Evolutionary conservation across 2,329 filamentous ascomycete species (phyloP).

Genomic region (Fusarium ambrosium): DNA sequence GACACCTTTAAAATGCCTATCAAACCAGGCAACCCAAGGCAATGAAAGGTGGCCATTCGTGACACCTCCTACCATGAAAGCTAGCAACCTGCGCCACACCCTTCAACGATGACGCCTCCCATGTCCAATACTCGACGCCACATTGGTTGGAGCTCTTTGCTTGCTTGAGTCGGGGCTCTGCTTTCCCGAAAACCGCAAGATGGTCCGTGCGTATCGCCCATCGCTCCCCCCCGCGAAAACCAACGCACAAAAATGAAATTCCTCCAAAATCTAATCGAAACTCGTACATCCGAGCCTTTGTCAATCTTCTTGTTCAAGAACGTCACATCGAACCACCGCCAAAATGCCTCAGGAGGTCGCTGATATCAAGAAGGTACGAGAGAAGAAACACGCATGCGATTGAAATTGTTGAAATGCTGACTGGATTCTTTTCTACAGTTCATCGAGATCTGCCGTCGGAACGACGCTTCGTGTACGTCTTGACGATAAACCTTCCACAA

Average conservation of each 20-base stretch:
- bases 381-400: constrained; percentile 9
- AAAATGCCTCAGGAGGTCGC: constrained; percentile 98
- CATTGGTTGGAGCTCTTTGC: constrained; percentile 14
- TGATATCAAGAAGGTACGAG: constrained; percentile 89
- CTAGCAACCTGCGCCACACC: constrained; percentile 10
- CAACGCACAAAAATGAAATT: constrained; percentile 52
- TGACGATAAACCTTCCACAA: constrained; percentile 15
- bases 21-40: not conserved
- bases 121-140: not conserved
- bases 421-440: constrained; percentile 71
- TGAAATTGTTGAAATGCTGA: constrained; percentile 46
- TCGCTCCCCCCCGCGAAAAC: constrained; percentile 44
- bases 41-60: constrained; percentile 43
- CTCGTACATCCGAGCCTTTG: constrained; percentile 43
- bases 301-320: constrained; percentile 46
- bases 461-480: constrained; percentile 98
- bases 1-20: not conserved
- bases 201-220: constrained; percentile 45
- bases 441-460: constrained; percentile 99
- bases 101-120: constrained; percentile 13
- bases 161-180: constrained; percentile 41
- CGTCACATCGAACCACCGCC: constrained; percentile 62
- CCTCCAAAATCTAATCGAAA: constrained; percentile 47
- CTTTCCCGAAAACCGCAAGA: constrained; percentile 30
- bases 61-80: constrained; percentile 12